phyloP scores from a whole-genome alignment of 2,329 filamentous ascomycete genomes.

The Colletotrichum theobromicola region DNA sequence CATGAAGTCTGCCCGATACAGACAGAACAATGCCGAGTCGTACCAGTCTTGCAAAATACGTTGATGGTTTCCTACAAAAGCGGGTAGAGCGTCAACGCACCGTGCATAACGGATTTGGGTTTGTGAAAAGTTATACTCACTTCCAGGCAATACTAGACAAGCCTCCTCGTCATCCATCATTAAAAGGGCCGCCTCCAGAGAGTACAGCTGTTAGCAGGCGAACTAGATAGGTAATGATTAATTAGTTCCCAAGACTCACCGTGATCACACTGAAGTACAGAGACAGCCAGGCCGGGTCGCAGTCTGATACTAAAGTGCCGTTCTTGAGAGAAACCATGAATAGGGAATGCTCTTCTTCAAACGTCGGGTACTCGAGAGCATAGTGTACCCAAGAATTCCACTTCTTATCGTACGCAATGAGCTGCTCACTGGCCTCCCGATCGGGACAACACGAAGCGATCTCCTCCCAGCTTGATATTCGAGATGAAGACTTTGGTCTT shows the following conservation, averaged over 20 bases:
- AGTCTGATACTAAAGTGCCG: neutral
- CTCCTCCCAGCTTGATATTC: neutral
- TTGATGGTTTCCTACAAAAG: neutral
- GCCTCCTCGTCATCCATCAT: slow-evolving; percentile 13
- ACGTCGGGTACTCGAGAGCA: slow-evolving; percentile 23
- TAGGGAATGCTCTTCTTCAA: slow-evolving; percentile 3
- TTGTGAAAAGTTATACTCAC: neutral
- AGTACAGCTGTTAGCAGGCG: neutral
- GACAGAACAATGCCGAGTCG: slow-evolving; percentile 20
- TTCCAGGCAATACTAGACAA: neutral
- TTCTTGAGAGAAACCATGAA: neutral
- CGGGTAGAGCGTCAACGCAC: neutral
- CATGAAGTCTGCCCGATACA: slow-evolving; percentile 21
- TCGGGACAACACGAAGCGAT: neutral
- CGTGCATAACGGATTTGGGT: neutral
- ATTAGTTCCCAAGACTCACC: neutral
- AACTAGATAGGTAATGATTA: neutral
- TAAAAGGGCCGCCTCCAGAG: neutral
- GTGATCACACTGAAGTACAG: slow-evolving; percentile 23
- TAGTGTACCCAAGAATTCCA: slow-evolving; percentile 27
- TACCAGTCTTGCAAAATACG: slow-evolving; percentile 17
- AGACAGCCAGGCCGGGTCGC: slow-evolving; percentile 18
- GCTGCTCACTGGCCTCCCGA: slow-evolving; percentile 30
- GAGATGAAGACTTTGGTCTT: neutral
- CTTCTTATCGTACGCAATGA: slow-evolving; percentile 10